phyloP scores from a whole-genome alignment of 345 rosid species.

The Murraya koenigii region DNA sequence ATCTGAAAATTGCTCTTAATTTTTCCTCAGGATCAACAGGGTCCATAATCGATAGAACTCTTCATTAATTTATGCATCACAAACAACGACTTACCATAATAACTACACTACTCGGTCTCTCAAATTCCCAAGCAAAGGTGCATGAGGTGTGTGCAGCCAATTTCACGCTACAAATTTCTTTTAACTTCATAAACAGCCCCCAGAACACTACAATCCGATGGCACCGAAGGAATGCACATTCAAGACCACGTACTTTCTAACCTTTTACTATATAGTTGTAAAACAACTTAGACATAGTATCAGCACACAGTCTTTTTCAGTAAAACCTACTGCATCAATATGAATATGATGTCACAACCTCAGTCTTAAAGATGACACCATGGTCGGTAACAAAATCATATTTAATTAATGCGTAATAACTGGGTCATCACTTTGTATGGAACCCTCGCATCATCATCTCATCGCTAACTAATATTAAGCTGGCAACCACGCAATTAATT shows the following conservation, averaged over 20 bases:
- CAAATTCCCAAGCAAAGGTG: not conserved
- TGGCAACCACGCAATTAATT: not conserved
- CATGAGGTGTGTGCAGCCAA: not conserved
- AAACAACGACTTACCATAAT: not conserved
- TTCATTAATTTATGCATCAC: not conserved
- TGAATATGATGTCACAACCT: not conserved
- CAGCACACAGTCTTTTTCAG: not conserved
- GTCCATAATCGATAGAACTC: not conserved
- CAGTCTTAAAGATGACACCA: not conserved
- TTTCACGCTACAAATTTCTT: not conserved
- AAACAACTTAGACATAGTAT: not conserved
- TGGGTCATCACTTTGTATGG: not conserved
- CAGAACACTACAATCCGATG: not conserved
- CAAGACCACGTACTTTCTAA: not conserved
- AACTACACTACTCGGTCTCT: not conserved
- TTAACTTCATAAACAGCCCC: not conserved
- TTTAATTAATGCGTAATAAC: not conserved
- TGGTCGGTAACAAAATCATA: not conserved
- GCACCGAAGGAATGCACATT: not conserved
- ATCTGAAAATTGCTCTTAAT: not conserved
- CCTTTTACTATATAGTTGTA: not conserved
- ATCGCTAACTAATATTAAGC: not conserved
- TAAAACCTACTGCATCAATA: not conserved
- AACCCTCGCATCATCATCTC: not conserved
- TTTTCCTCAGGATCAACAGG: not conserved